Conservation (phyloP, 2,329 filamentous ascomycete species). For the Xylaria sp. region DNA sequence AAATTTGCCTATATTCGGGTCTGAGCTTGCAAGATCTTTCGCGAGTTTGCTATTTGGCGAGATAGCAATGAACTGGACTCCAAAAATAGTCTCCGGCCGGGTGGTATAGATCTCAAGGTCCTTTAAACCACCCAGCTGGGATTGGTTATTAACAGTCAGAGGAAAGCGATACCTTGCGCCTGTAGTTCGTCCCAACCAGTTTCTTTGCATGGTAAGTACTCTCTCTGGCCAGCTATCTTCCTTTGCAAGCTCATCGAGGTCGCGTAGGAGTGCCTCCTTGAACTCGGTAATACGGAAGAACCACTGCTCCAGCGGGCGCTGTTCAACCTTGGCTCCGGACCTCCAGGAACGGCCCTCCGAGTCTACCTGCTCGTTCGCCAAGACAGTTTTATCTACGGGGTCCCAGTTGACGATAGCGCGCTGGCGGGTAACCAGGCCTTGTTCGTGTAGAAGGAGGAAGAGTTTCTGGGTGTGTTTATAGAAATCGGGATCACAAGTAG, state of each 20-base stretch:
- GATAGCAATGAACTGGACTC: slow-evolving; percentile 85
- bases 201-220: slow-evolving; percentile 83
- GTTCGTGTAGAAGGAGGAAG: slow-evolving; percentile 80
- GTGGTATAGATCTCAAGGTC: slow-evolving; percentile 81
- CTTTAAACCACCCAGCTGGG: slow-evolving; percentile 44
- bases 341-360: slow-evolving; percentile 86
- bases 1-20: slow-evolving; percentile 74
- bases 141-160: slow-evolving; percentile 52
- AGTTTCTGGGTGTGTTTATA: slow-evolving; percentile 91
- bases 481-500: slow-evolving; percentile 85
- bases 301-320: slow-evolving; percentile 85
- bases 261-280: slow-evolving; percentile 76
- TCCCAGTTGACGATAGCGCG: slow-evolving; percentile 91
- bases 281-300: slow-evolving; percentile 87
- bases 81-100: slow-evolving; percentile 85
- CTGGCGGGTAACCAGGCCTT: slow-evolving; percentile 82
- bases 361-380: slow-evolving; percentile 95
- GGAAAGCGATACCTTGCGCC: slow-evolving; percentile 80
- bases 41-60: slow-evolving; percentile 79
- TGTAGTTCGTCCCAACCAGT: slow-evolving; percentile 86
- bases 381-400: slow-evolving; percentile 86
- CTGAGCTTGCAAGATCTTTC: slow-evolving; percentile 65
- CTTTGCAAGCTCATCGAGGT: slow-evolving; percentile 73
- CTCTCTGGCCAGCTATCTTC: slow-evolving; percentile 81
- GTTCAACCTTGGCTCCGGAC: slow-evolving; percentile 85